Conservation (phyloP, 495 filamentous ascomycete genomes). For the Annulohypoxylon nitens region DNA sequence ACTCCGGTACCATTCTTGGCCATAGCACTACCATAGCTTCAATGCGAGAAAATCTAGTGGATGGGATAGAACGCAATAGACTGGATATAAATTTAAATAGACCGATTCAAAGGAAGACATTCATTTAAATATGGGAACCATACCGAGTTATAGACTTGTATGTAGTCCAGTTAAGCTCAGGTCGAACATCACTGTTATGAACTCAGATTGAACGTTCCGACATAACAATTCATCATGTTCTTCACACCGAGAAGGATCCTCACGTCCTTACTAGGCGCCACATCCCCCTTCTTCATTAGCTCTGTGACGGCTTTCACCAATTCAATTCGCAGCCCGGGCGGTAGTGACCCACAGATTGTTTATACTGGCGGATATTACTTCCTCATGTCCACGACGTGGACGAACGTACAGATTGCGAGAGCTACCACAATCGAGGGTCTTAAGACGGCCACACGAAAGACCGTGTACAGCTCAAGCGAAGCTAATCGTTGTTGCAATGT, state of each 20-base stretch:
- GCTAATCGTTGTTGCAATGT: slow-evolving; percentile 63
- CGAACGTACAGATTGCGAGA: slow-evolving; percentile 63
- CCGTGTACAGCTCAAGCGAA: slow-evolving; percentile 59
- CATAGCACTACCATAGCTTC: neutral
- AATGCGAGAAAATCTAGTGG: neutral
- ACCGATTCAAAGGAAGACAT: slow-evolving; percentile 4
- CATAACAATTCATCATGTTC: slow-evolving; percentile 26
- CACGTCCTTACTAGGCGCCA: slow-evolving; percentile 20
- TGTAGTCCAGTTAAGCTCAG: neutral
- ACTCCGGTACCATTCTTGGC: slow-evolving; percentile 1
- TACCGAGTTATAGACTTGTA: neutral
- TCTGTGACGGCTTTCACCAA: slow-evolving; percentile 52
- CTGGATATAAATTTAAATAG: neutral
- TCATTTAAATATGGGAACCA: neutral
- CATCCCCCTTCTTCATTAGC: slow-evolving; percentile 25
- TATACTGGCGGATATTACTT: slow-evolving; percentile 68
- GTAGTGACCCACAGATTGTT: slow-evolving; percentile 61
- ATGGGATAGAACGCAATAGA: neutral
- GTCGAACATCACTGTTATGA: slow-evolving; percentile 1
- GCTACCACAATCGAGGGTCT: slow-evolving; percentile 64
- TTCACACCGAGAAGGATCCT: slow-evolving; percentile 11
- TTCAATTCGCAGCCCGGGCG: slow-evolving; percentile 51
- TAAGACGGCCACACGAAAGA: slow-evolving; percentile 60
- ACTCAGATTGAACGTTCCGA: neutral
- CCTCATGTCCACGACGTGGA: slow-evolving; percentile 63